These are phyloP conservation scores for Microbotryomycetes sp. DNA, from an alignment of 1,284 basidiomycete genomes.

Conservation along the genomic window DNA sequence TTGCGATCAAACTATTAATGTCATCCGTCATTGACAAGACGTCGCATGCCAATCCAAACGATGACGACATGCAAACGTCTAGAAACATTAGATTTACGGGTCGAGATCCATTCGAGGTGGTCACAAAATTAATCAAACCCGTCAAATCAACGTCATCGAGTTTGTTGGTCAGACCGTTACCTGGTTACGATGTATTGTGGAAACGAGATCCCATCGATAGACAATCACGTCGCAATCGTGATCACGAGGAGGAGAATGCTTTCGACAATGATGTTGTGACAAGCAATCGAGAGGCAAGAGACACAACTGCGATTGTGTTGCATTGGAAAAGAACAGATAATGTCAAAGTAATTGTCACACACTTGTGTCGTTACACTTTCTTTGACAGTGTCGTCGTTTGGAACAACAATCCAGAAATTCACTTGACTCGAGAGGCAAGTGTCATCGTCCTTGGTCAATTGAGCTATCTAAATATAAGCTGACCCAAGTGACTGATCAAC, in stretches of 20 bases:
- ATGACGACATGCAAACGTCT: too few species aligned
- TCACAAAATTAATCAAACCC: slow-evolving; percentile 1
- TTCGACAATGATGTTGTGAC: not conserved
- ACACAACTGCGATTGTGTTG: slow-evolving; percentile 34
- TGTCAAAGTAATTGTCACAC: slow-evolving; percentile 29
- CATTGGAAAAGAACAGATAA: slow-evolving; percentile 37
- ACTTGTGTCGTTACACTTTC: slow-evolving; percentile 32
- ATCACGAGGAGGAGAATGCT: not conserved
- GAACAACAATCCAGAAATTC: slow-evolving; percentile 37
- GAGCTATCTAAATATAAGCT: not conserved
- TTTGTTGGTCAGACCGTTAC: not conserved
- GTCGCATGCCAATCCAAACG: too few species aligned
- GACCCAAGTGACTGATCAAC: too few species aligned
- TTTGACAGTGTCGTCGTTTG: slow-evolving; percentile 30
- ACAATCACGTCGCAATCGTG: not conserved
- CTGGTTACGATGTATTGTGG: slow-evolving; percentile 6
- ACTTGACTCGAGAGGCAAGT: slow-evolving; percentile 18
- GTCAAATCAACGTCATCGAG: not conserved
- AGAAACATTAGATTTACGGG: slow-evolving; percentile 1
- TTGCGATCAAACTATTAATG: too few species aligned
- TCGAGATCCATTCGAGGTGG: slow-evolving; percentile 8
- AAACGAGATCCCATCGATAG: not conserved
- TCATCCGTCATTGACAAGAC: too few species aligned
- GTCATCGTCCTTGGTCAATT: not conserved
- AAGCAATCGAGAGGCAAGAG: not conserved